Conservation (phyloP, 257 asterid genomes). For the Plantago major region DNA sequence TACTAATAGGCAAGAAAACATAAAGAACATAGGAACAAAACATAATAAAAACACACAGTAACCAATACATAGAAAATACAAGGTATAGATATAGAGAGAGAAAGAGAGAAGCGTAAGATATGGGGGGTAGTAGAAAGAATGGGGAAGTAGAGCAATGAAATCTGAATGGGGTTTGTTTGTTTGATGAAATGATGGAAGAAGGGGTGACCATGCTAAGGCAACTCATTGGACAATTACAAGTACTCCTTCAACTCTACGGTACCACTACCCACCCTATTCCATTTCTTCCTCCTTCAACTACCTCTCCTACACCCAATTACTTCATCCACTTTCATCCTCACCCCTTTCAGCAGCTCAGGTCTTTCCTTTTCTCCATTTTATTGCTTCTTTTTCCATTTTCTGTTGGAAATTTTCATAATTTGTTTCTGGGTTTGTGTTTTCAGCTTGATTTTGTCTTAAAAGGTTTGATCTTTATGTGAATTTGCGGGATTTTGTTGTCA, state of each 20-base stretch:
- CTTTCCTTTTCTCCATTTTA: background rate
- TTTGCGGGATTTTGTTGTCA: no score
- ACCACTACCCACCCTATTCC: conserved; percentile 33
- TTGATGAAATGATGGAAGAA: conserved; percentile 36
- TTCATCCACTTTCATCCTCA: conserved; percentile 46
- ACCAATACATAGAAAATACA: conserved; percentile 9
- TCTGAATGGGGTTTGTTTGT: background rate
- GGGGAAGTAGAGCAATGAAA: conserved; percentile 31
- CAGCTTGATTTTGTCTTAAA: no score
- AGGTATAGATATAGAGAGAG: conserved; percentile 19
- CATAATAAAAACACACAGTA: background rate
- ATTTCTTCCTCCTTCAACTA: conserved; percentile 8
- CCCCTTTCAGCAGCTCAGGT: conserved; percentile 45
- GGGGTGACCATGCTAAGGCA: conserved; percentile 86
- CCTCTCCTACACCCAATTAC: conserved; percentile 45
- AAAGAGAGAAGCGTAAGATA: conserved; percentile 15
- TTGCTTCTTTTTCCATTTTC: background rate
- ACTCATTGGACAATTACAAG: conserved; percentile 79
- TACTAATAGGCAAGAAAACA: background rate
- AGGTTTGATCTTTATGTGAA: no score
- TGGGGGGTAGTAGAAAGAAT: conserved; percentile 13
- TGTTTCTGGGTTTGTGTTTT: background rate
- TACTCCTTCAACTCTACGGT: conserved; percentile 61
- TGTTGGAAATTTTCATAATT: background rate
- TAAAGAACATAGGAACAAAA: conserved; percentile 13